phyloP scores from a whole-genome alignment of 225 moss, liverwort and hornwort species.

The Asterella californica region DNA sequence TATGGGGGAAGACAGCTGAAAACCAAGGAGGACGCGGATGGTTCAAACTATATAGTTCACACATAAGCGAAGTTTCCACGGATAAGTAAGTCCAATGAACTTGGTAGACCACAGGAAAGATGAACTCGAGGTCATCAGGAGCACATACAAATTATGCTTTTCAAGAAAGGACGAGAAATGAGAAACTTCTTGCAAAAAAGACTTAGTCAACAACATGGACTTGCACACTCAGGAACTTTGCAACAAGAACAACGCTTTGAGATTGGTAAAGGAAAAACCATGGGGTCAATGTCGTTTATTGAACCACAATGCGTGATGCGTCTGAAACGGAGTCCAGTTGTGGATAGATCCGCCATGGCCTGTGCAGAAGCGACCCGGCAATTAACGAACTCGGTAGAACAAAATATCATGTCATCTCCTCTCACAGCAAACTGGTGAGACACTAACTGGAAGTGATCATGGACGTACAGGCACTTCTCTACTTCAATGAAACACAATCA shows the following conservation, averaged over 20 bases:
- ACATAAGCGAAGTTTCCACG: background rate
- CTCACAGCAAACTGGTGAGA: background rate
- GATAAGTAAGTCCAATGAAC: background rate
- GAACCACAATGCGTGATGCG: conserved; percentile 40
- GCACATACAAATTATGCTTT: background rate
- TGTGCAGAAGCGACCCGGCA: conserved; percentile 16
- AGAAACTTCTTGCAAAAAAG: background rate
- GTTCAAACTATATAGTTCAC: background rate
- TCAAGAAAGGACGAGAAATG: background rate
- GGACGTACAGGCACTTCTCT: background rate
- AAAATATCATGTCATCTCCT: background rate
- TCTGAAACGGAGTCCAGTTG: conserved; percentile 43
- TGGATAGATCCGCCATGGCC: conserved; percentile 46
- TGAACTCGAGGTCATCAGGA: background rate
- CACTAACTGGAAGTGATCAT: background rate
- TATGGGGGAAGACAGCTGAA: background rate
- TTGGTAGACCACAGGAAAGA: background rate
- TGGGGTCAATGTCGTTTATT: conserved; percentile 41
- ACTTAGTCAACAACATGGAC: background rate
- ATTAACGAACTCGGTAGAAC: background rate
- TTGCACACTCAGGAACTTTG: background rate
- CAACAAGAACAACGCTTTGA: background rate
- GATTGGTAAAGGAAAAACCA: conserved; percentile 22
- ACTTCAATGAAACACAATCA: background rate
- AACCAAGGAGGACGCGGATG: background rate